Conservation (phyloP, 2,329 filamentous ascomycete species). For the Cladosporium oxysporum region DNA sequence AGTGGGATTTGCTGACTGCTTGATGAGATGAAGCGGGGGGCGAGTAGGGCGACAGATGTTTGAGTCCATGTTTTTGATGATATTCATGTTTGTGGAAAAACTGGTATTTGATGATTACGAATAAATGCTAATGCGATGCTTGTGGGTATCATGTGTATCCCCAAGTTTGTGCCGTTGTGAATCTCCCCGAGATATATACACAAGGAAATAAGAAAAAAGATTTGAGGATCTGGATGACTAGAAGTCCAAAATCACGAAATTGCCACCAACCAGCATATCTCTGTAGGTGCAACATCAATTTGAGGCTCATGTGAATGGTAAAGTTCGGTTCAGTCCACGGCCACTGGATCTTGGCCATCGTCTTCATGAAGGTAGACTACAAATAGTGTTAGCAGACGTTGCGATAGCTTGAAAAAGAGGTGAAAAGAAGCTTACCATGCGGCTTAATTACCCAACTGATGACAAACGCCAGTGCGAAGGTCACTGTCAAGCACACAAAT, state of each 20-base stretch:
- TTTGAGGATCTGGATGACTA: background rate
- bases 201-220: background rate
- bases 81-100: background rate
- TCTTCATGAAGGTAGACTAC: constrained; percentile 25
- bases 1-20: constrained; percentile 18
- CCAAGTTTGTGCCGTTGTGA: background rate
- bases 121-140: background rate
- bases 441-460: constrained; percentile 72
- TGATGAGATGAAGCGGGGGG: constrained; percentile 1
- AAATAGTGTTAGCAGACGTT: background rate
- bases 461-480: constrained; percentile 68
- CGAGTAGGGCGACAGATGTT: background rate
- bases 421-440: constrained; percentile 61
- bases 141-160: constrained; percentile 9
- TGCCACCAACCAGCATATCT: background rate
- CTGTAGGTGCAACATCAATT: background rate
- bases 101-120: background rate
- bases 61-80: background rate
- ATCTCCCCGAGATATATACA: background rate
- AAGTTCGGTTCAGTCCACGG: background rate
- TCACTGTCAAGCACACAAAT: constrained; percentile 70
- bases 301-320: background rate
- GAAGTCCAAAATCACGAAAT: background rate
- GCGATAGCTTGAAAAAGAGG: background rate
- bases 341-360: background rate